Percentiles rank a stretch among this genome's conserved stretches.
phyloP scores from a whole-genome alignment of 768 basidiomycete species.

The Dioszegia hungarica region DNA sequence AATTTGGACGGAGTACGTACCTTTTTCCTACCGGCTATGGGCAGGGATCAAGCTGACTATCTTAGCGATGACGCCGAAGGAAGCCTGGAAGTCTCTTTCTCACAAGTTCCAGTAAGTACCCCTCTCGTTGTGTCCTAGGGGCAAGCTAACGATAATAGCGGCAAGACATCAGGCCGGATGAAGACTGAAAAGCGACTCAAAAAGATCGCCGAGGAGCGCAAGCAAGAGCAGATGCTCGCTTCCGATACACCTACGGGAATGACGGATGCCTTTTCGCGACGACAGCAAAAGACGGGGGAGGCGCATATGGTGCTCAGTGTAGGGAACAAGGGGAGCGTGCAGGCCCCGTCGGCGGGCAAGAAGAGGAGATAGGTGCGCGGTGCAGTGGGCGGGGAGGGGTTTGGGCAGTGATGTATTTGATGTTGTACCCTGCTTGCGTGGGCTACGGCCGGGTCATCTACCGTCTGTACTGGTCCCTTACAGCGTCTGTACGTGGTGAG shows the following conservation, averaged over 20 bases:
- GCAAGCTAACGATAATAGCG: constrained; percentile 47
- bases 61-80: constrained; percentile 66
- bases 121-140: not conserved
- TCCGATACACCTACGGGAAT: constrained; percentile 95
- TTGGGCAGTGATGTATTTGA: not conserved
- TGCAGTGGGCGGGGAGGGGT: too few relatives aligned
- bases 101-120: constrained; percentile 78
- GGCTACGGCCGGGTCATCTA: too few relatives aligned
- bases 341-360: constrained; percentile 5
- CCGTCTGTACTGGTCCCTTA: too few relatives aligned
- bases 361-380: not conserved
- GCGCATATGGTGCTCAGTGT: constrained; percentile 95
- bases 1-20: constrained; percentile 71
- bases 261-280: constrained; percentile 85
- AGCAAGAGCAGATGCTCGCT: constrained; percentile 86
- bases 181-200: constrained; percentile 95
- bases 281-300: constrained; percentile 90
- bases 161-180: constrained; percentile 92
- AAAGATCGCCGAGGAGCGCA: constrained; percentile 96
- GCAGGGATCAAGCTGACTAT: constrained; percentile 15
- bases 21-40: not conserved
- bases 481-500: too few relatives aligned
- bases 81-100: constrained; percentile 96
- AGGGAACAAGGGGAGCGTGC: constrained; percentile 77
- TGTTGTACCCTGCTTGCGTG: not conserved